These are phyloP conservation scores for Pseudovirgaria hyperparasitica DNA, from an alignment of 2,329 filamentous ascomycete genomes.

Conservation along the genomic window DNA sequence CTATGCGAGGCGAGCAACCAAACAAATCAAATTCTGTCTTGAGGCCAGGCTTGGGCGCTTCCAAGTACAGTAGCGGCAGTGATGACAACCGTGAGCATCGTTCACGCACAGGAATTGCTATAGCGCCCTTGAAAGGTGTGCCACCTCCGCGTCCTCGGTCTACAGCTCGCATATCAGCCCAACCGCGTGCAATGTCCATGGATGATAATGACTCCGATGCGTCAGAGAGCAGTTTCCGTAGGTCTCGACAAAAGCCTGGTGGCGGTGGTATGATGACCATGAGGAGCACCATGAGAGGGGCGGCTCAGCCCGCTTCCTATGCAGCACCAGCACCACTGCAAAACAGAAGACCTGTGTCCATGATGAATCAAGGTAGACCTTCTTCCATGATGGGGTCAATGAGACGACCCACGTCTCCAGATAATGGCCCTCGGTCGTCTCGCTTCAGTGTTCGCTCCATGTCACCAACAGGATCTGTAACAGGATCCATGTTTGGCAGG, in stretches of 20 bases:
- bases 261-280: conserved; percentile 45
- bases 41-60: conserved; percentile 19
- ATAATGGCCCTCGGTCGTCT: conserved; percentile 25
- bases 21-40: too few species aligned
- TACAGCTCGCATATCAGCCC: too few species aligned
- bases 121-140: too few species aligned
- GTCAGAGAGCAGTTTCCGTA: conserved; percentile 64
- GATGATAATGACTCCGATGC: conserved; percentile 31
- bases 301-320: conserved; percentile 19
- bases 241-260: conserved; percentile 35
- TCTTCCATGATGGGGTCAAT: conserved; percentile 17
- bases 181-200: too few species aligned
- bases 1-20: conserved; percentile 25
- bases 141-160: too few species aligned
- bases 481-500: conserved; percentile 35
- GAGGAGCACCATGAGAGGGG: conserved; percentile 58
- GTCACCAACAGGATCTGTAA: conserved; percentile 53
- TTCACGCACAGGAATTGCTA: too few species aligned
- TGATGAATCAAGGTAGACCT: conserved; percentile 30
- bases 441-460: conserved; percentile 58
- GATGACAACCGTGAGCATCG: conserved; percentile 14
- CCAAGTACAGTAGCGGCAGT: conserved; percentile 18
- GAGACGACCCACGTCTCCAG: conserved; percentile 19
- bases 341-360: conserved; percentile 25
- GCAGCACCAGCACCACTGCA: conserved; percentile 16